These are phyloP conservation scores for Epichloe amarillans DNA, from an alignment of 2,329 filamentous ascomycete species.

Conservation along the genomic window DNA sequence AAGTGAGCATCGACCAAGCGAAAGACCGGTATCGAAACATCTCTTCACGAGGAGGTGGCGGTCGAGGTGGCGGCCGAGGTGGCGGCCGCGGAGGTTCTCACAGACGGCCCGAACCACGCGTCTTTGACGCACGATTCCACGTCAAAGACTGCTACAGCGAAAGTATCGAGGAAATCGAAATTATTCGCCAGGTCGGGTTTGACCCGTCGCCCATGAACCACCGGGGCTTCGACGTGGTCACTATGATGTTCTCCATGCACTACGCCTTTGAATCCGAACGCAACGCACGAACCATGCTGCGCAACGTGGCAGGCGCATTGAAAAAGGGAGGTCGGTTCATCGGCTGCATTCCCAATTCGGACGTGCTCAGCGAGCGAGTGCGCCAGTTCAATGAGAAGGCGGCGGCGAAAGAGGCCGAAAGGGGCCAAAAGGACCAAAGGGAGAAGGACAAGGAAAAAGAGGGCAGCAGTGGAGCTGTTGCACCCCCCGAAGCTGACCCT, in stretches of 20 bases:
- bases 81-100: constrained; percentile 39
- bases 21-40: constrained; percentile 70
- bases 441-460: constrained; percentile 12
- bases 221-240: constrained; percentile 88
- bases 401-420: constrained; percentile 27
- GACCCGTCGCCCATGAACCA: constrained; percentile 59
- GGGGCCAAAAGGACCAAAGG: constrained; percentile 23
- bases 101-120: constrained; percentile 34
- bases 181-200: constrained; percentile 79
- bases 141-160: constrained; percentile 89
- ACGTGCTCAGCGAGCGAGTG: constrained; percentile 73
- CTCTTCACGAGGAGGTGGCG: constrained; percentile 43
- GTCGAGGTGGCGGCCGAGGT: constrained; percentile 40
- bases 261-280: constrained; percentile 92
- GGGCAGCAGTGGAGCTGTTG: neutral
- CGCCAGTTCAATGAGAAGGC: constrained; percentile 53
- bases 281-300: constrained; percentile 82
- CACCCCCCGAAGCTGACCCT: constrained; percentile 14
- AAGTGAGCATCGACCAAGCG: constrained; percentile 84
- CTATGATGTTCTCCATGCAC: constrained; percentile 99
- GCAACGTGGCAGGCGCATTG: constrained; percentile 77
- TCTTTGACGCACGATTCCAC: constrained; percentile 79
- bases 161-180: constrained; percentile 65
- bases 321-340: constrained; percentile 93
- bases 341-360: constrained; percentile 92